These are phyloP conservation scores for Salvia rosmarinus DNA, from an alignment of 257 asterid species.

Conservation along the genomic window DNA sequence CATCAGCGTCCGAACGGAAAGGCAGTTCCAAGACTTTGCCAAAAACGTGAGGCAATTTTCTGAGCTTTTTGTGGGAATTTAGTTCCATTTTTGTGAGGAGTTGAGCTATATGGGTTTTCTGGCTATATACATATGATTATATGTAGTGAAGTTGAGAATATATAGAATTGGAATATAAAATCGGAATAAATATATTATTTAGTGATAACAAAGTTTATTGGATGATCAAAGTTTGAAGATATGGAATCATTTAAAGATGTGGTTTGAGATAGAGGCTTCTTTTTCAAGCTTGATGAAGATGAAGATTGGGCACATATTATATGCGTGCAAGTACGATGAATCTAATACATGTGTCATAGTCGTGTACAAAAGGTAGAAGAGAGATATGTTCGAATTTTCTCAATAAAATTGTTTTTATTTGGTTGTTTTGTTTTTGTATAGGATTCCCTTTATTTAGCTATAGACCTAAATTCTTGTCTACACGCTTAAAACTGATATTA, in stretches of 20 bases:
- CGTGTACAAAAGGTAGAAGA: not conserved
- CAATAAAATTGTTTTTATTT: no score
- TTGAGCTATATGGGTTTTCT: not conserved
- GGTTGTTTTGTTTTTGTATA: no score
- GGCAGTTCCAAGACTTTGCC: slow-evolving; percentile 73
- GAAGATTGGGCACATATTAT: not conserved
- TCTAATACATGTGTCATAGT: not conserved
- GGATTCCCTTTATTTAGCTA: no score
- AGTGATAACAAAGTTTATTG: slow-evolving; percentile 39
- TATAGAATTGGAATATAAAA: no score
- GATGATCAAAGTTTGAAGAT: slow-evolving; percentile 35
- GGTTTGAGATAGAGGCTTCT: slow-evolving; percentile 34
- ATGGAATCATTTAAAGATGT: slow-evolving; percentile 38
- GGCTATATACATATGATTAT: no score
- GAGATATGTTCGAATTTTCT: not conserved
- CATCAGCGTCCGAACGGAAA: slow-evolving; percentile 64
- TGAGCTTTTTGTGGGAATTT: slow-evolving; percentile 48
- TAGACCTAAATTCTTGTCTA: no score
- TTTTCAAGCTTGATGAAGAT: slow-evolving; percentile 26
- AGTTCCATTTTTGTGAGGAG: slow-evolving; percentile 32
- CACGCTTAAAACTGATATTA: no score
- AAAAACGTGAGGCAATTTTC: slow-evolving; percentile 72
- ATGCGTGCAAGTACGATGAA: not conserved
- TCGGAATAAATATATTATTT: not conserved
- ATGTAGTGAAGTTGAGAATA: no score